phyloP scores from a whole-genome alignment of 352 stramenopile species.

The Pythium myriotylum region DNA sequence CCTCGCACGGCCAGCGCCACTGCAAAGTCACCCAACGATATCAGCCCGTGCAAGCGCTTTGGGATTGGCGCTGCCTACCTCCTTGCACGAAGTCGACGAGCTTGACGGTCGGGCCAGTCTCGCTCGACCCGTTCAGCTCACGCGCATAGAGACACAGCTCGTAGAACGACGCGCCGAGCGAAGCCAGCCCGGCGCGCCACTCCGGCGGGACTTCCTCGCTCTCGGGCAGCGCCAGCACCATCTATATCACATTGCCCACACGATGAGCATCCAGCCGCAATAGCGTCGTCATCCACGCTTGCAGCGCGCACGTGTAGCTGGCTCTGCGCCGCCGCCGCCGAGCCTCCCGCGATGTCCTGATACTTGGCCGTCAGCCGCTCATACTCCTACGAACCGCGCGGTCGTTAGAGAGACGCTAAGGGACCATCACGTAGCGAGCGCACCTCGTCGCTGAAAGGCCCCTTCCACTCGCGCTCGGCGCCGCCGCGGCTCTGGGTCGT shows the following conservation, averaged over 20 bases:
- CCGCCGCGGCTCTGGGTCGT: slow-evolving; percentile 21
- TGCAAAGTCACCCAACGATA: slow-evolving; percentile 13
- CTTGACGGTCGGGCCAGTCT: slow-evolving; percentile 24
- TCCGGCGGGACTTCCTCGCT: slow-evolving; percentile 33
- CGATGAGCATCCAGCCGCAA: background rate
- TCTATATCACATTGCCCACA: slow-evolving; percentile 26
- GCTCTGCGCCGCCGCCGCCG: slow-evolving; percentile 23
- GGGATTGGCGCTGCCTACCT: slow-evolving; percentile 32
- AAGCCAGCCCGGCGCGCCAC: slow-evolving; percentile 23
- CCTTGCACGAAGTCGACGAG: slow-evolving; percentile 65
- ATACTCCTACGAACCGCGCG: slow-evolving; percentile 50
- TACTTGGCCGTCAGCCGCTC: slow-evolving; percentile 58
- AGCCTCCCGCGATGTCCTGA: slow-evolving; percentile 33
- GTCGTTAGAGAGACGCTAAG: background rate
- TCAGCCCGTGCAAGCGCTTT: too few species aligned
- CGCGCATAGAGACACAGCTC: slow-evolving; percentile 51
- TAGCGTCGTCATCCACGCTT: background rate
- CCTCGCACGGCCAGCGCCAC: slow-evolving; percentile 66
- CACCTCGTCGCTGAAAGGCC: slow-evolving; percentile 80
- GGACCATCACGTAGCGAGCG: background rate
- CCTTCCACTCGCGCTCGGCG: slow-evolving; percentile 57
- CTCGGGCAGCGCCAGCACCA: slow-evolving; percentile 45
- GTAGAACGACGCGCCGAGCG: slow-evolving; percentile 52
- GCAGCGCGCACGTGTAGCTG: slow-evolving; percentile 47
- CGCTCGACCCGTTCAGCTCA: slow-evolving; percentile 22